These are phyloP conservation scores for Xylogone sp. DNA, from an alignment of 2,329 filamentous ascomycete species.

Conservation along the genomic window DNA sequence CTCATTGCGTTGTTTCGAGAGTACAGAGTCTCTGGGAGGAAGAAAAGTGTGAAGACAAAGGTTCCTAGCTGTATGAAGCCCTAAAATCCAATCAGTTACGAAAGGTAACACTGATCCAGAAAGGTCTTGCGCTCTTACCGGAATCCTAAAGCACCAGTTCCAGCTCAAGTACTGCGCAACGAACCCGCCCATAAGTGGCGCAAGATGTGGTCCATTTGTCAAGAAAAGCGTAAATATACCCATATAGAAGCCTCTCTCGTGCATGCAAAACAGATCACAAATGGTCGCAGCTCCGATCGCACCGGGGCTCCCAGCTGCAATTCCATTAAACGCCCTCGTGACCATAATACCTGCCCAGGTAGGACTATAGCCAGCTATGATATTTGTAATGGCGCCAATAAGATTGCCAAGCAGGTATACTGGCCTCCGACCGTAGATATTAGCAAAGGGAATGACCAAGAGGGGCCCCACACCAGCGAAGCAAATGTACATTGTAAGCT, in stretches of 20 bases:
- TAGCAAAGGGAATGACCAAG: conserved; percentile 4
- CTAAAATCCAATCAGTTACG: neutral
- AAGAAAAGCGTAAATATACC: conserved; percentile 8
- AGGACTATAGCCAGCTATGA: conserved; percentile 6
- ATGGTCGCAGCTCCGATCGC: conserved; percentile 28
- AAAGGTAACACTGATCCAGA: neutral
- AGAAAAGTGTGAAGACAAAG: conserved; percentile 21
- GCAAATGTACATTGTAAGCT: conserved; percentile 30
- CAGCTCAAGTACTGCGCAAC: conserved; percentile 24
- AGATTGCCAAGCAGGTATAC: conserved; percentile 6
- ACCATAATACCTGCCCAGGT: conserved; percentile 27
- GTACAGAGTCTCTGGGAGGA: conserved; percentile 28
- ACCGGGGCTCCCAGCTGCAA: conserved; percentile 24
- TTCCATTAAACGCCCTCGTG: conserved; percentile 29
- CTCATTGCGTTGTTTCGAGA: conserved; percentile 1
- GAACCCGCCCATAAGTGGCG: conserved; percentile 19
- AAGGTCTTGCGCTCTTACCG: conserved; percentile 2
- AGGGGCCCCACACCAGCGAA: conserved; percentile 29
- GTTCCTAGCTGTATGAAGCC: conserved; percentile 3
- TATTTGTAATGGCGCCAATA: conserved; percentile 3
- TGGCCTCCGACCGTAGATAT: conserved; percentile 6
- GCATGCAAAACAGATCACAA: conserved; percentile 29
- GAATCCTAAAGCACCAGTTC: conserved; percentile 7
- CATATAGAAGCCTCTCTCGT: conserved; percentile 24
- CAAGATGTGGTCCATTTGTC: conserved; percentile 14